Evolutionary conservation across 1,284 basidiomycete genomes (phyloP).

Genomic region (Polyporus tsugae): DNA sequence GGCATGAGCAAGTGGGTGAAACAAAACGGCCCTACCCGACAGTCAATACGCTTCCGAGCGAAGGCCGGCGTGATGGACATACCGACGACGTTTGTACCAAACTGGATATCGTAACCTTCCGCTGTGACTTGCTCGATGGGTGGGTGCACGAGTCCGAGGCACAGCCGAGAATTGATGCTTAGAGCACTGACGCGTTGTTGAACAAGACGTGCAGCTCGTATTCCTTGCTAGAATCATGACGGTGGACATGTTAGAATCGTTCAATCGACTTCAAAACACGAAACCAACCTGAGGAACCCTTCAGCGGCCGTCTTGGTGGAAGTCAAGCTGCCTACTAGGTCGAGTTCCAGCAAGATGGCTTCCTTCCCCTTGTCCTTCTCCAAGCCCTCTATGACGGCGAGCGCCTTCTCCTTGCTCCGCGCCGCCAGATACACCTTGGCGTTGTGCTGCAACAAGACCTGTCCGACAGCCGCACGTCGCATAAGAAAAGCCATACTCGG

Average conservation of each 20-base stretch:
- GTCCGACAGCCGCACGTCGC: constrained; percentile 9
- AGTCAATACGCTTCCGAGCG: neutral
- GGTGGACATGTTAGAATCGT: neutral
- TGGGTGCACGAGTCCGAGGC: constrained; percentile 52
- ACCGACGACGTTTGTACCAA: constrained; percentile 56
- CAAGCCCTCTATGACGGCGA: constrained; percentile 53
- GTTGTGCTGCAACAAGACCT: constrained; percentile 50
- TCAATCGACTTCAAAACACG: neutral
- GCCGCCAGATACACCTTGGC: constrained; percentile 62
- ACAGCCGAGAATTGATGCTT: too few species aligned
- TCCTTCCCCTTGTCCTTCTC: constrained; percentile 46
- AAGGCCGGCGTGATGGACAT: constrained; percentile 28
- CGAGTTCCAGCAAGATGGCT: constrained; percentile 54
- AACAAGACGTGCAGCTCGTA: constrained; percentile 56
- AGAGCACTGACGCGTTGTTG: constrained; percentile 54
- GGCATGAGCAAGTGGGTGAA: constrained; percentile 54
- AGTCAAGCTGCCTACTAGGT: constrained; percentile 55
- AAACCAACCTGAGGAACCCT: constrained; percentile 42
- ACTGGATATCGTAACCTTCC: constrained; percentile 61
- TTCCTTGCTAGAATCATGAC: constrained; percentile 46
- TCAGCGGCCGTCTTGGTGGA: constrained; percentile 51
- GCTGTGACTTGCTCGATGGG: constrained; percentile 47
- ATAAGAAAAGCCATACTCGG: too few species aligned
- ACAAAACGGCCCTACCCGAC: constrained; percentile 37
- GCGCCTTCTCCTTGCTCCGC: constrained; percentile 49